Base-by-base conservation (phyloP, 2,329 filamentous ascomycete species). In the Fusarium musae region DNA sequence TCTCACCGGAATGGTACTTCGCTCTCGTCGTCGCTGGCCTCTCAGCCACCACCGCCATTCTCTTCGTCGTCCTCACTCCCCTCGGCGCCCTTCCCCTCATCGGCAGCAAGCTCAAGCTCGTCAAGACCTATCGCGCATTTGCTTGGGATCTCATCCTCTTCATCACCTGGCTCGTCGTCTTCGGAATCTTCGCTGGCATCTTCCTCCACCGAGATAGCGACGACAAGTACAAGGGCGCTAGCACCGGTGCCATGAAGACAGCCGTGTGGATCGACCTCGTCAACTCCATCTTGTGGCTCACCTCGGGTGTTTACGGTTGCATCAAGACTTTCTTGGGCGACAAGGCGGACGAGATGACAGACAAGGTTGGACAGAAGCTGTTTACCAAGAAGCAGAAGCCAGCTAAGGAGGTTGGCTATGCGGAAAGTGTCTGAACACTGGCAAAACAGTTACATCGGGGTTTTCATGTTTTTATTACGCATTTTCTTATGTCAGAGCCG, bases 221-320 rank as follows among this genome's bases (percentile, higher is more conserved):
- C 64, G 83, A 84, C 39, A 76, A 80, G 44, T 86, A 85, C 79
- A 82, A 86, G 78, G 84, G 83, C 36, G 80, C 79, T 49, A 84
- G 79, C 69, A 84, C 84, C 0, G 70, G 78, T 8, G 58, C 79
- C 11, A 94, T 94, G 93, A 92, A 92, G 82, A 85, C 88, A 69
- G 91, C 92, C 5, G 92, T 93, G 6, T 94, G 92, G 91, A 82
- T 94, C 32, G 91, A 94, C 78, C 79, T 94, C 32, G 84, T 90
- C 37, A 93, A 92, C 73, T 85, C 92, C 80, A 63, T 92, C 28
- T 81, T 95, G 47, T 95, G 93, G 92, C 81, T 91, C 17, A 70
- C 85, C 8, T 85, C 84, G 0, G 84, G 81, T 10, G 76, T 76
- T 10, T 87, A 86, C 42, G 85, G 85, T 34, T 80, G 70, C 53